Percentiles rank a stretch among this genome's conserved stretches.
These are phyloP conservation scores for Ustilago lituana DNA, from an alignment of 1,284 basidiomycete genomes.

Conservation along the genomic window DNA sequence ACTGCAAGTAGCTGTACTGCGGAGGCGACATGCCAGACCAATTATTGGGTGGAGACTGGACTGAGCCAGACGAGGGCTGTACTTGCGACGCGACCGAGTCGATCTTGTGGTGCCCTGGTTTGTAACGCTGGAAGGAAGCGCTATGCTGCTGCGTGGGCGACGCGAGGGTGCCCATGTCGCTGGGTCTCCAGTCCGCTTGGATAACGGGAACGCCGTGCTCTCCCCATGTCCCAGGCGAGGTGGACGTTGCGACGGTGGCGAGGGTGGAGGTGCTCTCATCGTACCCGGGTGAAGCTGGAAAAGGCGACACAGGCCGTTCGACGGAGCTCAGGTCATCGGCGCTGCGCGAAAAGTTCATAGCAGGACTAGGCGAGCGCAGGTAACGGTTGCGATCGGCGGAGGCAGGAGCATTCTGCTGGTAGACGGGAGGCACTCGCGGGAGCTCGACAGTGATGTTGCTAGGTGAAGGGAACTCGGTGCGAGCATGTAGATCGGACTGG, in stretches of 20 bases:
- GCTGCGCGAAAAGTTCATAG: constrained; percentile 55
- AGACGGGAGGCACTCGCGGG: constrained; percentile 38
- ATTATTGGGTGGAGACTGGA: constrained; percentile 24
- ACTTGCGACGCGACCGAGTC: constrained; percentile 28
- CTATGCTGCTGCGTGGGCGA: constrained; percentile 26
- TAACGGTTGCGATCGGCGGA: constrained; percentile 38
- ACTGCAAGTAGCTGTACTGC: constrained; percentile 19
- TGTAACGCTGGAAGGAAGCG: constrained; percentile 26
- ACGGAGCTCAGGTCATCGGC: constrained; percentile 55
- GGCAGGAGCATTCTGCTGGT: constrained; percentile 24
- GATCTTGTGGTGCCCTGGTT: constrained; percentile 23
- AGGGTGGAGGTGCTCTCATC: constrained; percentile 36
- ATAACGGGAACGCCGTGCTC: constrained; percentile 47
- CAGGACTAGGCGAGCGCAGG: constrained; percentile 53
- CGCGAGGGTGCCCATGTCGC: constrained; percentile 51
- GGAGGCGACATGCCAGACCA: constrained; percentile 44
- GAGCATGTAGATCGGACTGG: constrained; percentile 48
- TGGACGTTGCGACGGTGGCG: constrained; percentile 12
- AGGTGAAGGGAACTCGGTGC: constrained; percentile 38
- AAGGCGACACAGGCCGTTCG: constrained; percentile 26
- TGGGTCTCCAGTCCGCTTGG: constrained; percentile 48
- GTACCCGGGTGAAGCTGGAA: constrained; percentile 25
- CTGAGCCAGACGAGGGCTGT: constrained; percentile 26
- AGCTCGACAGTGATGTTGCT: constrained; percentile 32
- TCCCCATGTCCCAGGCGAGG: constrained; percentile 46